Conservation (phyloP, 495 filamentous ascomycete genomes). For the Podospora bellae-mahoneyi region DNA sequence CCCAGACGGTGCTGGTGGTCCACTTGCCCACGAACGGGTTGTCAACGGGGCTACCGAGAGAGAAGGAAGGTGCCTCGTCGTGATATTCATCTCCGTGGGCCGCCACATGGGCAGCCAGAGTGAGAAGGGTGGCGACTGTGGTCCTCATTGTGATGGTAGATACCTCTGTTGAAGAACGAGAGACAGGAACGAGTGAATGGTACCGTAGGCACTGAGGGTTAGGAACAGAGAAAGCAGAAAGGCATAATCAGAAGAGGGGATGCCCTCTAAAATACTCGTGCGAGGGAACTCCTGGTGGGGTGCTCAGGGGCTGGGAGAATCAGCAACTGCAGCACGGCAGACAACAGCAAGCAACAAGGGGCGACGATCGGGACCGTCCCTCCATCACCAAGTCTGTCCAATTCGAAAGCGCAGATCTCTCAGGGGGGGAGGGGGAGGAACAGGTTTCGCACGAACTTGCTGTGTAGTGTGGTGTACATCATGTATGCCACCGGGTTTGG, state of each 20-base stretch:
- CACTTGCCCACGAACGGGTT: slow-evolving; percentile 12
- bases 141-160: slow-evolving; percentile 26
- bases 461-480: neutral
- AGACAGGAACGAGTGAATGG: slow-evolving; percentile 27
- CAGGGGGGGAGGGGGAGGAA: slow-evolving; percentile 1
- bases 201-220: slow-evolving; percentile 24
- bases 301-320: neutral
- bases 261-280: slow-evolving; percentile 14
- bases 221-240: slow-evolving; percentile 7
- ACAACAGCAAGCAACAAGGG: neutral
- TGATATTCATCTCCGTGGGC: slow-evolving; percentile 17
- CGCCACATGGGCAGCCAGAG: slow-evolving; percentile 29
- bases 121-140: slow-evolving; percentile 25
- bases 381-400: slow-evolving; percentile 6
- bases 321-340: neutral
- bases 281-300: neutral
- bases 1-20: slow-evolving; percentile 37
- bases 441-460: slow-evolving; percentile 11
- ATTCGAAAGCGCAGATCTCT: slow-evolving; percentile 4
- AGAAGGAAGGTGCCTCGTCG: slow-evolving; percentile 13
- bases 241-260: slow-evolving; percentile 2
- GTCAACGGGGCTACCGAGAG: slow-evolving; percentile 8
- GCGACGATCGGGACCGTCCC: neutral
- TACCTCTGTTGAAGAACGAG: slow-evolving; percentile 20
- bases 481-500: neutral